A percentile compares a stretch with the other conserved stretches of the same genome.
phyloP scores from a whole-genome alignment of 2,329 filamentous ascomycete genomes.

The Botrytis aclada region DNA sequence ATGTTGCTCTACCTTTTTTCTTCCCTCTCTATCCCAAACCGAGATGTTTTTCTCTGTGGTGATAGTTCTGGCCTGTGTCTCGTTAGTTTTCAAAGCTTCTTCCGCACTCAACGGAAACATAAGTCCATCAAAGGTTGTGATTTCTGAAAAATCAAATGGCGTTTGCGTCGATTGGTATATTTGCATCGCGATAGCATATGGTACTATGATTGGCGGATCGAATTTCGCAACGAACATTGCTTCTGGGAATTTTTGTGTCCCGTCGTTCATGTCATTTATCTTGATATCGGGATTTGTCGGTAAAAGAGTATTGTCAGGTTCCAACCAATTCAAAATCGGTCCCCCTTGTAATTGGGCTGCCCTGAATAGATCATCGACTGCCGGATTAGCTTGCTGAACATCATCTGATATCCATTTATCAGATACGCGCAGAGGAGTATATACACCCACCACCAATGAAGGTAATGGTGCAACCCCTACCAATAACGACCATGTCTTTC shows the following conservation, averaged over 20 bases:
- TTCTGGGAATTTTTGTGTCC: constrained; percentile 61
- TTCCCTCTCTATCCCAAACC: constrained; percentile 37
- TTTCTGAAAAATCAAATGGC: constrained; percentile 55
- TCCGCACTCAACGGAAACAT: constrained; percentile 48
- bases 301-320: constrained; percentile 64
- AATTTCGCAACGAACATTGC: constrained; percentile 73
- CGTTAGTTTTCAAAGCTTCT: constrained; percentile 51
- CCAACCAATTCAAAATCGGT: constrained; percentile 64
- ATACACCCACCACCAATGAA: constrained; percentile 38
- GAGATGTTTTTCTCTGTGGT: constrained; percentile 47
- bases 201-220: constrained; percentile 69
- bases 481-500: constrained; percentile 61
- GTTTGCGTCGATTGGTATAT: constrained; percentile 58
- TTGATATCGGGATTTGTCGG: constrained; percentile 43
- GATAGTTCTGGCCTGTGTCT: constrained; percentile 51
- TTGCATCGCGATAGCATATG: constrained; percentile 59
- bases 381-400: constrained; percentile 56
- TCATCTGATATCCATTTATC: constrained; percentile 69
- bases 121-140: constrained; percentile 48
- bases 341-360: constrained; percentile 34
- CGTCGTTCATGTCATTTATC: constrained; percentile 53
- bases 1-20: constrained; percentile 40
- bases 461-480: constrained; percentile 59
- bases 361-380: constrained; percentile 43
- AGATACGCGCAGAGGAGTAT: constrained; percentile 66